A percentile compares a stretch with the other conserved stretches of the same genome.
These are phyloP conservation scores for Trichoderma atrobrunneum DNA, from an alignment of 2,329 filamentous ascomycete genomes.

Conservation along the genomic window DNA sequence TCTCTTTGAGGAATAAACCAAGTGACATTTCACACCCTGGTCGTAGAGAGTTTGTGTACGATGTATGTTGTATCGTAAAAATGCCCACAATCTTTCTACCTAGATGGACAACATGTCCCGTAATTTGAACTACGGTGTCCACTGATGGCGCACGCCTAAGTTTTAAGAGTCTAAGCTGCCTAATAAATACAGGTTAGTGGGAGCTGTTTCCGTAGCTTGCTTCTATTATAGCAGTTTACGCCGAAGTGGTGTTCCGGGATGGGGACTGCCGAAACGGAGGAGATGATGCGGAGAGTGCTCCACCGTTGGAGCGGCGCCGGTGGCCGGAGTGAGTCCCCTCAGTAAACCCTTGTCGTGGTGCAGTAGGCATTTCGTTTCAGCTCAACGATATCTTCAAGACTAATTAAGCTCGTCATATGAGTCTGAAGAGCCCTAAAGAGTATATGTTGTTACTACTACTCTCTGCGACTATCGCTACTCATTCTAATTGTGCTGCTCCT, in stretches of 20 bases:
- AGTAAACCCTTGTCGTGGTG: not conserved
- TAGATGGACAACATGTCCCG: not conserved
- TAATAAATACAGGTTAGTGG: not conserved
- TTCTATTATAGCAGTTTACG: not conserved
- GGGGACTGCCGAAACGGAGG: not conserved
- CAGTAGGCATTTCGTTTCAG: not conserved
- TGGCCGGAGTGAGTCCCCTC: not conserved
- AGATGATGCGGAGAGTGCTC: not conserved
- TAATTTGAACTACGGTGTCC: not conserved
- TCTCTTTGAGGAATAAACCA: accelerated
- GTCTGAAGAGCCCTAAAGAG: no score
- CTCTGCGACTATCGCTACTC: not conserved
- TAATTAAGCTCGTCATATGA: accelerated
- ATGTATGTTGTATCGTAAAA: not conserved
- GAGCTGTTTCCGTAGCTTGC: not conserved
- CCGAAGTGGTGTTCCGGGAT: not conserved
- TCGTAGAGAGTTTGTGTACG: no score
- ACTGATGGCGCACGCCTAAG: not conserved
- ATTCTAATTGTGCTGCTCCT: not conserved
- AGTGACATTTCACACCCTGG: not conserved
- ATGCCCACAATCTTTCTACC: not conserved
- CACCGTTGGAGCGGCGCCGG: not conserved
- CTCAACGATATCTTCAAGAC: not conserved
- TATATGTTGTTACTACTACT: not conserved
- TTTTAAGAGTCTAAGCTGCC: not conserved